A percentile compares a stretch with the other conserved stretches of the same genome.
These are phyloP conservation scores for Oryza longistaminata DNA, from an alignment of 176 grass and related monocot genomes.

Conservation along the genomic window DNA sequence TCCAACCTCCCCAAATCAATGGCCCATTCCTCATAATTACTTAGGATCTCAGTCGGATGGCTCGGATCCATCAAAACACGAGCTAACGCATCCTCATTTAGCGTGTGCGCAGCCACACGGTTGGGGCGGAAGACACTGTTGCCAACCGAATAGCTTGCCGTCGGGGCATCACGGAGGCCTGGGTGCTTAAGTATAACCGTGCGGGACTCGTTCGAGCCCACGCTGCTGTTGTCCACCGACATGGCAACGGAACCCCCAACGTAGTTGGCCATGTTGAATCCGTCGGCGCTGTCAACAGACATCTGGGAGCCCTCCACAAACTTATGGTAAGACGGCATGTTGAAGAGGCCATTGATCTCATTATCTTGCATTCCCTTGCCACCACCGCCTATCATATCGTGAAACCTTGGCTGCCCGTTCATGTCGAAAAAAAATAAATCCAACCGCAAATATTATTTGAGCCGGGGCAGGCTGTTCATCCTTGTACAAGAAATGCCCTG, in stretches of 20 bases:
- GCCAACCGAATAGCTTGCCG: constrained; percentile 76
- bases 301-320: constrained; percentile 85
- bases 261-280: constrained; percentile 61
- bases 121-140: constrained; percentile 78
- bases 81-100: constrained; percentile 79
- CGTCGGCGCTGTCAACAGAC: constrained; percentile 76
- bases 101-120: constrained; percentile 61
- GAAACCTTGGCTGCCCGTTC: constrained; percentile 58
- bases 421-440: constrained; percentile 34
- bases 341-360: constrained; percentile 59
- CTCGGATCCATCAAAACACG: constrained; percentile 76
- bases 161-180: constrained; percentile 63
- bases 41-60: constrained; percentile 78
- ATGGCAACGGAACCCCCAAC: constrained; percentile 72
- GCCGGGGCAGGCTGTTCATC: constrained; percentile 33
- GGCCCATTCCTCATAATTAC: constrained; percentile 79
- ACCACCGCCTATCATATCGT: constrained; percentile 51
- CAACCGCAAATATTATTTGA: constrained; percentile 1
- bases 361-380: constrained; percentile 58
- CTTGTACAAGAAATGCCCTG: constrained; percentile 20
- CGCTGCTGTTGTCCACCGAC: constrained; percentile 86
- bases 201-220: constrained; percentile 81
- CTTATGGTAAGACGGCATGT: constrained; percentile 81
- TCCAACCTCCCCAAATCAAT: constrained; percentile 92
- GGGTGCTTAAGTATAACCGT: constrained; percentile 89